phyloP scores from a whole-genome alignment of 2,329 filamentous ascomycete species.

The Reticulascus tulasneorum region DNA sequence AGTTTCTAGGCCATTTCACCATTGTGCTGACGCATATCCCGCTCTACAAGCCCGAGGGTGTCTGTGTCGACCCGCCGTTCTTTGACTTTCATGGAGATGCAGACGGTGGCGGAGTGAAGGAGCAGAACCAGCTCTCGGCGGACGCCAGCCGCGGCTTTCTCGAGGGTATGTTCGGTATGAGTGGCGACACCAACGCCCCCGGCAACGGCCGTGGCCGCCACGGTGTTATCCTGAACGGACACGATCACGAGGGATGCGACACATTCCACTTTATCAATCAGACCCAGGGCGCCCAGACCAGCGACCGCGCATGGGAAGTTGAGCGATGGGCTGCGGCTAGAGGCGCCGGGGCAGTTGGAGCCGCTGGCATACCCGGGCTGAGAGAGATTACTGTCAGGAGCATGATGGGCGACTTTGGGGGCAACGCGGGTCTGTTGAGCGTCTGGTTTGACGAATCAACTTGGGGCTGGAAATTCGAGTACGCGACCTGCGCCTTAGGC shows the following conservation, averaged over 20 bases:
- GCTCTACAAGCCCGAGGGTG: constrained; percentile 73
- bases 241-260: constrained; percentile 94
- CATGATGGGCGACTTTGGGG: constrained; percentile 98
- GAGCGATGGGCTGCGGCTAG: constrained; percentile 43
- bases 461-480: constrained; percentile 80
- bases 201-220: constrained; percentile 62
- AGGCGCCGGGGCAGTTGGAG: constrained; percentile 33
- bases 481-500: constrained; percentile 72
- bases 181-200: constrained; percentile 53
- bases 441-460: constrained; percentile 76
- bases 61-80: constrained; percentile 80
- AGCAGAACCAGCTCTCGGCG: constrained; percentile 85
- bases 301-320: constrained; percentile 47
- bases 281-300: constrained; percentile 34
- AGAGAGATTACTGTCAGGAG: constrained; percentile 90
- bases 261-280: constrained; percentile 78
- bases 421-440: constrained; percentile 83
- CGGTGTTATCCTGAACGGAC: constrained; percentile 83
- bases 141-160: constrained; percentile 72
- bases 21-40: constrained; percentile 90
- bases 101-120: constrained; percentile 68
- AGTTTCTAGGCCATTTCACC: constrained; percentile 65
- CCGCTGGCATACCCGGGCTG: constrained; percentile 55
- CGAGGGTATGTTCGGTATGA: constrained; percentile 79
- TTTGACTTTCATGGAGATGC: constrained; percentile 71